Conservation (phyloP, 768 basidiomycete genomes). For the Naganishia vaughanmartiniae region DNA sequence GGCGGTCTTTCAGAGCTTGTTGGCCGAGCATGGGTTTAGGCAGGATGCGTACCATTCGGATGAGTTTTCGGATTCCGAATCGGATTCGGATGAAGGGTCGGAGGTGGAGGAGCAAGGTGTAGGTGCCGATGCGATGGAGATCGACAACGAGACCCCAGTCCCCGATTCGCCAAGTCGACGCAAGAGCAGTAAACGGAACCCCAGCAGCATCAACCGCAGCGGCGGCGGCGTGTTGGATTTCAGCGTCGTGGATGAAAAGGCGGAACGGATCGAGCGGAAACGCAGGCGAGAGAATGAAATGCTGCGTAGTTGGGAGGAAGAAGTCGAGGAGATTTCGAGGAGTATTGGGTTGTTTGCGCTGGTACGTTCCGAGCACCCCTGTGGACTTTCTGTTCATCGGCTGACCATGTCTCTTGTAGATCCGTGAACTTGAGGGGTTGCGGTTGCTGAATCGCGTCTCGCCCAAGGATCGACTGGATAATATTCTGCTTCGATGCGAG, state of each 20-base stretch:
- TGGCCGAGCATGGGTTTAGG: slow-evolving; percentile 57
- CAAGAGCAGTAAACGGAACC: slow-evolving; percentile 2
- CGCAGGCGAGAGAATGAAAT: slow-evolving; percentile 65
- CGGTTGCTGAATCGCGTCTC: slow-evolving; percentile 43
- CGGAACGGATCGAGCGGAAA: slow-evolving; percentile 56
- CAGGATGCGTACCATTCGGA: slow-evolving; percentile 68
- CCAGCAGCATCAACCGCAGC: neutral
- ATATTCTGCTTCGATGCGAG: slow-evolving; percentile 48
- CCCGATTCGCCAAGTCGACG: slow-evolving; percentile 18
- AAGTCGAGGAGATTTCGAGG: slow-evolving; percentile 56
- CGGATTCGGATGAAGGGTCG: slow-evolving; percentile 27
- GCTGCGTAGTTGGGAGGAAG: slow-evolving; percentile 87
- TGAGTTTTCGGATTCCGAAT: slow-evolving; percentile 59
- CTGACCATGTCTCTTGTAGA: slow-evolving; percentile 36
- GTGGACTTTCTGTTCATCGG: neutral
- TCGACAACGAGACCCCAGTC: slow-evolving; percentile 54
- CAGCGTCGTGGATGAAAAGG: slow-evolving; percentile 68
- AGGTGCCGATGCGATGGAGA: slow-evolving; percentile 53
- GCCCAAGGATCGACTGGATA: slow-evolving; percentile 47
- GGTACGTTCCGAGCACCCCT: slow-evolving; percentile 58
- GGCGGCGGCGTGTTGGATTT: slow-evolving; percentile 30
- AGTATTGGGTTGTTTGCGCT: slow-evolving; percentile 77
- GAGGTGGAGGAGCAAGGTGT: slow-evolving; percentile 29
- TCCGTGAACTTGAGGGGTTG: slow-evolving; percentile 54
- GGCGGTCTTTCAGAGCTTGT: slow-evolving; percentile 72